A percentile compares a stretch with the other conserved stretches of the same genome.
Evolutionary conservation across 768 basidiomycete species (phyloP).

Genomic region (Xerocomus spinulosus): DNA sequence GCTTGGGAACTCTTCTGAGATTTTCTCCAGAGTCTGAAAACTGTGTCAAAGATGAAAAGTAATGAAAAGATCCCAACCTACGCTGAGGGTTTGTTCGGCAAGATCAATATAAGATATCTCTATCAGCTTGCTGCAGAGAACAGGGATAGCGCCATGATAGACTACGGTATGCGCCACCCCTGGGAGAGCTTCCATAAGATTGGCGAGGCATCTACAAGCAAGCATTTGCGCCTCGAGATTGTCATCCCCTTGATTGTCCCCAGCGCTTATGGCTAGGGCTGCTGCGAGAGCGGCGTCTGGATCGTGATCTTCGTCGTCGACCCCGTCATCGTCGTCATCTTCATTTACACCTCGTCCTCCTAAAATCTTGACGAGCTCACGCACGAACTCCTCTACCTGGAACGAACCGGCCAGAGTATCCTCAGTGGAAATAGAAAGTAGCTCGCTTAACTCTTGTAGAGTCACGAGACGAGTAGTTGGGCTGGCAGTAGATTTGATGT

Average conservation of each 20-base stretch:
- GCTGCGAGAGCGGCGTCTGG: slow-evolving; percentile 89
- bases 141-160: slow-evolving; percentile 96
- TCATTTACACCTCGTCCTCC: slow-evolving; percentile 70
- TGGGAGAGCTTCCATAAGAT: slow-evolving; percentile 98
- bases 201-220: slow-evolving; percentile 94
- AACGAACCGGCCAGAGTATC: slow-evolving; percentile 97
- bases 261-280: slow-evolving; percentile 77
- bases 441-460: slow-evolving; percentile 89
- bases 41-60: slow-evolving; percentile 4
- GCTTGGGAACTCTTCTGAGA: slow-evolving; percentile 94
- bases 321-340: slow-evolving; percentile 69
- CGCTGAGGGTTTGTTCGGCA: slow-evolving; percentile 95
- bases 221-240: slow-evolving; percentile 92
- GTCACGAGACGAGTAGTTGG: slow-evolving; percentile 84
- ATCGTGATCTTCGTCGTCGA: slow-evolving; percentile 61
- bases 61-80: slow-evolving; percentile 42
- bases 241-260: slow-evolving; percentile 69
- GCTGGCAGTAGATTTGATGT: slow-evolving; percentile 81
- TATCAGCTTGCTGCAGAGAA: slow-evolving; percentile 93
- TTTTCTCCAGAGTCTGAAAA: slow-evolving; percentile 92
- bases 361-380: slow-evolving; percentile 87
- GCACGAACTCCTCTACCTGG: slow-evolving; percentile 86
- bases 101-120: slow-evolving; percentile 98
- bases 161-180: slow-evolving; percentile 97
- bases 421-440: slow-evolving; percentile 94